phyloP scores from a whole-genome alignment of 768 basidiomycete genomes.

The Pleurotus ostreatus region DNA sequence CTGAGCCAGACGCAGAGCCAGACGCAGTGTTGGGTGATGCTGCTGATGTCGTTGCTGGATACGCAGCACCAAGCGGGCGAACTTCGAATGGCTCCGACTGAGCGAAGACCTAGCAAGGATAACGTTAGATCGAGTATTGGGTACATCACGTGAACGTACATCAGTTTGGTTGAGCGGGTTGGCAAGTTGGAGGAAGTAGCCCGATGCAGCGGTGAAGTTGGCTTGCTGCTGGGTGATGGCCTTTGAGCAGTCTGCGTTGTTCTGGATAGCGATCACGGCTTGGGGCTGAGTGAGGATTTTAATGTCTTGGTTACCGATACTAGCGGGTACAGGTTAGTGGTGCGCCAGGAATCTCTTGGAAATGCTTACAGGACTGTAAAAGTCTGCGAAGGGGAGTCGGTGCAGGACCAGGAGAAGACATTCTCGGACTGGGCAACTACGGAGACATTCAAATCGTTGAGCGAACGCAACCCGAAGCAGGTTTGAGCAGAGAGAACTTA shows the following conservation, averaged over 20 bases:
- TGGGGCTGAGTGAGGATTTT: slow-evolving; percentile 34
- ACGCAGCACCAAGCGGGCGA: slow-evolving; percentile 49
- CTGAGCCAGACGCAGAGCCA: slow-evolving; percentile 21
- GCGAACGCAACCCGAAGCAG: background rate
- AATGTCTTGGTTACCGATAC: slow-evolving; percentile 41
- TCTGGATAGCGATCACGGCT: slow-evolving; percentile 45
- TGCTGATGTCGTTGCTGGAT: slow-evolving; percentile 37
- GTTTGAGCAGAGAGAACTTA: slow-evolving; percentile 25
- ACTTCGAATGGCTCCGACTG: slow-evolving; percentile 55
- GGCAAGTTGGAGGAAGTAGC: slow-evolving; percentile 50
- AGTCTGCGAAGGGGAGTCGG: slow-evolving; percentile 25
- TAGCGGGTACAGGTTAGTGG: slow-evolving; percentile 14
- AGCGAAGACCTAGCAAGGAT: slow-evolving; percentile 46
- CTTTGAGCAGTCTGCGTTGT: slow-evolving; percentile 59
- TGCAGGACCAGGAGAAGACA: slow-evolving; percentile 57
- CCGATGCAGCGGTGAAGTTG: slow-evolving; percentile 32
- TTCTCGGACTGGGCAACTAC: slow-evolving; percentile 57
- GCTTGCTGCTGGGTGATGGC: slow-evolving; percentile 43
- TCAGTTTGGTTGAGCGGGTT: slow-evolving; percentile 46
- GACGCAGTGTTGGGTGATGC: slow-evolving; percentile 19
- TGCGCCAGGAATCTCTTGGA: background rate
- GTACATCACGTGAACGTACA: slow-evolving; percentile 31
- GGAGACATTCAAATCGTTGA: background rate
- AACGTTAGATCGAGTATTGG: background rate
- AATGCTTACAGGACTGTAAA: slow-evolving; percentile 54